phyloP scores from a whole-genome alignment of 2,329 filamentous ascomycete genomes.

The Trichoderma citrinoviride region DNA sequence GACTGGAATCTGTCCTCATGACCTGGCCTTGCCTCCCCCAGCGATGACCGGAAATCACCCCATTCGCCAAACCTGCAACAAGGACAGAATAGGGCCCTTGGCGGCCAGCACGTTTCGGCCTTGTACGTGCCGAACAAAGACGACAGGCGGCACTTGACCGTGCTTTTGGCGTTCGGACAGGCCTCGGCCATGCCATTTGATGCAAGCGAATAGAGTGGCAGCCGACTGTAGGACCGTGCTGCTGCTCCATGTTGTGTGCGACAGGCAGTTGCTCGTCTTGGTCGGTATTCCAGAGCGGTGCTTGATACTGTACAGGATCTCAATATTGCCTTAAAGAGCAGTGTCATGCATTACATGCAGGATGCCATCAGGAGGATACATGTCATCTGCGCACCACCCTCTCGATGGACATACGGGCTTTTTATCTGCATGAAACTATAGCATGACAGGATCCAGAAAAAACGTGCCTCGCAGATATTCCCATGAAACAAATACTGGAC shows the following conservation, averaged over 20 bases:
- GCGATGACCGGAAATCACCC: constrained; percentile 24
- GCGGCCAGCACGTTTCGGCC: not conserved
- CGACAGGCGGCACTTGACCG: not conserved
- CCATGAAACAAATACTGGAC: no score
- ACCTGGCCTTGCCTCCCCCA: not conserved
- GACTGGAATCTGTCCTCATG: not conserved
- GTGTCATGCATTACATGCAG: not conserved
- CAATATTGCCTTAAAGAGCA: not conserved
- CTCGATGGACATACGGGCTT: not conserved
- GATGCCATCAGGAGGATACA: not conserved
- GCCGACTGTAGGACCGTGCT: not conserved
- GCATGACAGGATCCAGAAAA: no score
- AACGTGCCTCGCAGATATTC: no score
- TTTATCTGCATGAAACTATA: not conserved
- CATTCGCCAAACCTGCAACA: constrained; percentile 22
- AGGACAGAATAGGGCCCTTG: not conserved
- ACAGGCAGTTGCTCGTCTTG: not conserved
- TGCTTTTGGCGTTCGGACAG: not conserved
- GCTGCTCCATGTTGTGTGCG: not conserved
- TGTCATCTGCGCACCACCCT: not conserved
- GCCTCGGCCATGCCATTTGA: not conserved
- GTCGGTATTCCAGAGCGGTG: not conserved
- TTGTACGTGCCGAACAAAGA: constrained; percentile 9
- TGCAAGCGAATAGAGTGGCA: not conserved
- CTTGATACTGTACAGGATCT: not conserved